Evolutionary conservation across 345 rosid genomes (phyloP), one percentile per base, ranked within the genome.

Genomic region (Aquilaria malaccensis): DNA sequence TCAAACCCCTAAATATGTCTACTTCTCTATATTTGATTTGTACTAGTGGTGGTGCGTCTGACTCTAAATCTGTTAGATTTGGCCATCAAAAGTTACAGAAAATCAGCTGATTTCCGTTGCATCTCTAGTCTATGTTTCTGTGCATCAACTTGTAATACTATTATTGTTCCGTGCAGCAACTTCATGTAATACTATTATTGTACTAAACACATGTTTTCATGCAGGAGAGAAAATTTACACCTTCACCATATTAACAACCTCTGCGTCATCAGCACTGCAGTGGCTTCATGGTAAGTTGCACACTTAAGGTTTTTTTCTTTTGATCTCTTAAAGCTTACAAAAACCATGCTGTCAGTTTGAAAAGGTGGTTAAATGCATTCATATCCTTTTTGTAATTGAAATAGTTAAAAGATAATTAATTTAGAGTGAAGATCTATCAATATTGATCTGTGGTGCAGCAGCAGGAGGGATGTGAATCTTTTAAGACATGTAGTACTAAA

Each of bases 271-370:
- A 22, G 64, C 85, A 29, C 72, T 93, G 9, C 67, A 75, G 54
- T 93, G 92, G 95, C 75, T 87, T 70, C 98, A 93, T 74, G 98
- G 98, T 93, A 49, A 87, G 92, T 69, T 15, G 5, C 51, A 41
- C 22, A 22, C 22, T 22, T 22, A 22, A 22, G 22, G 22, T 1
- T 22, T 22, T 0, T 22, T 30, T 22, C 68, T 64, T 66, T 66
- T 68, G n/a, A 15, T 22, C 41, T 61, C 65, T 49, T 43, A 5
- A 11, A 50, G 33, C 50, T 33, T 33, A 51, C 45, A 15, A 12
- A 62, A 22, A 14, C n/a, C 13, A 33, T 61, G 55, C 30, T 37
- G 43, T 37, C 43, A 37, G 43, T 37, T 37, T 37, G 43, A 37
- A 37, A 37, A 37, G 43, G 43, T 4, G 3, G 7, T 37, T 37